Base-by-base conservation (phyloP, 2,329 filamentous ascomycete species). In the Fusarium neocosmosporiellum region DNA sequence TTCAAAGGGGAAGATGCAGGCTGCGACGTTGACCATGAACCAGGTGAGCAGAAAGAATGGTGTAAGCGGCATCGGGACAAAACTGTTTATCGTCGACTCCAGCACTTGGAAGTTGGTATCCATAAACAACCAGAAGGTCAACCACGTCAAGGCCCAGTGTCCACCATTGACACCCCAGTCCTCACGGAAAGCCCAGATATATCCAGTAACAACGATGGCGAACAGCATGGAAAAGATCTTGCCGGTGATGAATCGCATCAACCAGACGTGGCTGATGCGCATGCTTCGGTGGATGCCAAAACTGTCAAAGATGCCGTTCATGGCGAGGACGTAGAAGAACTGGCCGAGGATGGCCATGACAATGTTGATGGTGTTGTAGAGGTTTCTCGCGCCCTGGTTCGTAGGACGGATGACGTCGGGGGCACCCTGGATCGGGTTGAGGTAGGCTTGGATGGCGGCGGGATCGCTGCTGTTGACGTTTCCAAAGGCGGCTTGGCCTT, bases 171-270 rank as follows among this genome's bases (percentile, higher is more conserved):
- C 83, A 2, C 67, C 58, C 85, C 85, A 86, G 31, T 73, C 77
- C 50, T 83, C 82, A 2, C 80, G 76, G 73, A 84, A 86, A 0
- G 83, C 84, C 85, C 85, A 87, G 62, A 85, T 81, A 39, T 81
- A 81, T 1, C 83, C 84, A 0, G 83, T 74, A 27, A 82, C 80
- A 41, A 79, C 80, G 3, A 87, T 72, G 0, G 83, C 80, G 14
- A 80, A 82, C 16, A 84, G 48, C 43, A 82, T 71, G 1, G 78
- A 78, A 71, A 82, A 84, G 8, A 77, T 10, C 5, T 78, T 63
- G 46, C 80, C 80, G 22, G 80, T 73, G 33, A 69, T 36, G 59
- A 77, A 73, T 46, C 78, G 77, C 53, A 76, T 59, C 3, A 77
- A 18, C 58, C 71, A 80, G 20, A 78, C 72, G 5, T 79, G 77